Percentiles rank a stretch among this genome's conserved stretches.
phyloP scores from a whole-genome alignment of 441 rosid genomes.

The Caryocar brasiliense region DNA sequence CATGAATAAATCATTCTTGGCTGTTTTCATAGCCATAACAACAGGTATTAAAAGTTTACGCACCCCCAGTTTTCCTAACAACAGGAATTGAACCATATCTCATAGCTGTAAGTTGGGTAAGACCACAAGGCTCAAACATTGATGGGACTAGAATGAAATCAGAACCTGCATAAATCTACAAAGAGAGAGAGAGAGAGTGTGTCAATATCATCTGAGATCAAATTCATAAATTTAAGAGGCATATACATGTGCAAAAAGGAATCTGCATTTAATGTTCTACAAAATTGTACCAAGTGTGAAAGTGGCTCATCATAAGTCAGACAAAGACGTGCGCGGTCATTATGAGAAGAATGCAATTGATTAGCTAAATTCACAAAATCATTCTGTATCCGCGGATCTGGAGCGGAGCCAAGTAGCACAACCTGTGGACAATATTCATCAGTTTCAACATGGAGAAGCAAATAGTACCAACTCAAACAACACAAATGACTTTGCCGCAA shows the following conservation, averaged over 20 bases:
- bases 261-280: neutral
- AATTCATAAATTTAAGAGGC: neutral
- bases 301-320: constrained; percentile 93
- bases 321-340: constrained; percentile 67
- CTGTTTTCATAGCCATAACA: neutral
- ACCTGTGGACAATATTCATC: constrained; percentile 40
- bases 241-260: neutral
- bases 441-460: constrained; percentile 4
- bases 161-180: constrained; percentile 84
- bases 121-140: constrained; percentile 94
- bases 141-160: constrained; percentile 94
- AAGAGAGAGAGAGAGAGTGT: neutral
- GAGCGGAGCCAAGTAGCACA: constrained; percentile 93
- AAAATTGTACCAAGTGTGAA: constrained; percentile 71
- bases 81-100: constrained; percentile 92
- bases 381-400: constrained; percentile 90
- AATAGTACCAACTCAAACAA: no score
- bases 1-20: neutral
- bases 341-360: constrained; percentile 59
- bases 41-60: neutral
- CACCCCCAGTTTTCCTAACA: constrained; percentile 96
- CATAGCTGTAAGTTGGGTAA: constrained; percentile 91
- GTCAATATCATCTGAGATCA: constrained; percentile 4
- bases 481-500: no score
- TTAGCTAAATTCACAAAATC: constrained; percentile 81